Evolutionary conservation across 257 asterid species (phyloP), one percentile per base, ranked within the genome.

Genomic region (Przewalskia tangutica): DNA sequence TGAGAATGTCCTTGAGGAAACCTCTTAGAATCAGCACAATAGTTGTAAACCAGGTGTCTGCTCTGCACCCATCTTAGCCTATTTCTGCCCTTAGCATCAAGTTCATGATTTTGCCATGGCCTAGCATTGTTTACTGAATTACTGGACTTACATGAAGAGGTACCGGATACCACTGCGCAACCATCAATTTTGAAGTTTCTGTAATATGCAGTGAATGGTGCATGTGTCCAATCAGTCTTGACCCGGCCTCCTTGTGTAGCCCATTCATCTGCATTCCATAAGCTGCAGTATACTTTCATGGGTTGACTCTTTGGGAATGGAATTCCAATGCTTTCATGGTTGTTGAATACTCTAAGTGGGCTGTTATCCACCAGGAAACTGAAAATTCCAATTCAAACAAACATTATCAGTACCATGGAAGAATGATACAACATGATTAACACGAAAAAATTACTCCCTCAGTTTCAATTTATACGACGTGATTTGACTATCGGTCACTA

Each of bases 181-280:
- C 79, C 94, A 48, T 80, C 58, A 53, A 78, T 80, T 42, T 88
- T 89, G 86, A 83, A 83, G 16, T 88, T 84, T 65, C 77, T 81
- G 87, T 88, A 90, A 9, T 60, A 75, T 2, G 88, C 92, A 4
- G 84, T 77, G 83, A 92, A 90, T 4, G 97, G 97, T 18, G 93
- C 90, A 86, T 83, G 60, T 2, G 88, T 58, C 96, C 96, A 91
- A 16, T 91, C 91, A 0, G 91, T 88, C 88, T 89, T 91, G 51
- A 91, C 89, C 18, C 87, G 46, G 4, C 95, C 95, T 32, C 95
- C 95, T 54, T 91, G 92, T 32, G 93, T 90, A 0, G 95, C 93
- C 93, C 93, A 90, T 18, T 88, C 92, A n/a, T 88, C 94, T 2
- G 92, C 94, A 3, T 88, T 65, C 94, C 97, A 92, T 6, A 92